phyloP scores from a whole-genome alignment of 1,284 basidiomycete species.

The Apiotrichum sp. region DNA sequence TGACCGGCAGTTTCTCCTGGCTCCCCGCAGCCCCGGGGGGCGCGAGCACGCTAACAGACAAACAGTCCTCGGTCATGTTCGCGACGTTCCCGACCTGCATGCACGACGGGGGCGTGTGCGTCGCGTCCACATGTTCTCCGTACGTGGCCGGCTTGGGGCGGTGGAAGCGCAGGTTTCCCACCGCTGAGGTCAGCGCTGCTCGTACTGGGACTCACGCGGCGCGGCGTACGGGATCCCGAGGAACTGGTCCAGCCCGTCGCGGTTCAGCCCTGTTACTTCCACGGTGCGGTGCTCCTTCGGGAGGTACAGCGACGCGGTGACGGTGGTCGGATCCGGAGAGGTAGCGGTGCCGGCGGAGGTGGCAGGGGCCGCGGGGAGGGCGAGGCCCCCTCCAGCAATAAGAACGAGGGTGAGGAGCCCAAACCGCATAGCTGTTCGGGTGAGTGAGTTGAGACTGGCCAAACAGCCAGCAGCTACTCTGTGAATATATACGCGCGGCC shows the following conservation, averaged over 20 bases:
- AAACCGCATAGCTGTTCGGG: too few relatives aligned
- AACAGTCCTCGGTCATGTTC: slow-evolving; percentile 45
- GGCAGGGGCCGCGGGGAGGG: too few relatives aligned
- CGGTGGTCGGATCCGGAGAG: too few relatives aligned
- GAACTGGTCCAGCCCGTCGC: background rate
- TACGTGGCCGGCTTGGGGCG: slow-evolving; percentile 23
- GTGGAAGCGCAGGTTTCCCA: slow-evolving; percentile 48
- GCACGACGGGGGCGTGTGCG: slow-evolving; percentile 29
- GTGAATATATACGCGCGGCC: too few relatives aligned
- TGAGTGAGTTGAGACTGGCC: too few relatives aligned
- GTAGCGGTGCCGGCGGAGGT: too few relatives aligned
- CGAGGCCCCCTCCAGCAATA: too few relatives aligned
- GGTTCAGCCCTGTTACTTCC: too few relatives aligned
- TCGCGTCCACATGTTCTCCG: slow-evolving; percentile 26
- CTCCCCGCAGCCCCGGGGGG: slow-evolving; percentile 13
- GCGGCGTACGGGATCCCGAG: slow-evolving; percentile 11
- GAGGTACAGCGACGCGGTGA: too few relatives aligned
- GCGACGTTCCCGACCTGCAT: slow-evolving; percentile 26
- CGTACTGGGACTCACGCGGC: slow-evolving; percentile 8
- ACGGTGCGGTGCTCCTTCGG: too few relatives aligned
- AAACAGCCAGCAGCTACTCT: too few relatives aligned
- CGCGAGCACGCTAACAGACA: slow-evolving; percentile 45
- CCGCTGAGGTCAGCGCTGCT: slow-evolving; percentile 45
- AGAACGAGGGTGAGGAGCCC: too few relatives aligned
- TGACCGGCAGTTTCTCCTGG: slow-evolving; percentile 33